Percentiles rank a stretch among this genome's conserved stretches.
Conservation (phyloP, 768 basidiomycete species). For the Leccinum ochraceum region DNA sequence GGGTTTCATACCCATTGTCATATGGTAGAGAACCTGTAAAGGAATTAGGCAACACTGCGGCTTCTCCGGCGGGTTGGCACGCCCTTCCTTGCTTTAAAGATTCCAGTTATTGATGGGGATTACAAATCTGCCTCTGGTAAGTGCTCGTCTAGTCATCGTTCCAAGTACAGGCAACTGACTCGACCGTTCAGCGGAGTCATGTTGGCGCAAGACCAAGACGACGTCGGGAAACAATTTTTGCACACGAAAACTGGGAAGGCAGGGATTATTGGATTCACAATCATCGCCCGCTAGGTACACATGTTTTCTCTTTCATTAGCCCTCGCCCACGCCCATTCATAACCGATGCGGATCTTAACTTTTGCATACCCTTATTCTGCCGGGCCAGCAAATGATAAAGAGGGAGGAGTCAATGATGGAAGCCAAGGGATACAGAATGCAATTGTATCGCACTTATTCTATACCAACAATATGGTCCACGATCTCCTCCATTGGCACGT, state of each 20-base stretch:
- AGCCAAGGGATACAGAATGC: constrained; percentile 84
- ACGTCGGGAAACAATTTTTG: constrained; percentile 90
- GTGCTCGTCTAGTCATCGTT: background rate
- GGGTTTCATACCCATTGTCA: constrained; percentile 6
- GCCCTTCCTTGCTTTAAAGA: constrained; percentile 71
- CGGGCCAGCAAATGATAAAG: constrained; percentile 45
- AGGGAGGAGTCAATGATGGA: constrained; percentile 57
- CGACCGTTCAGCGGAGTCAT: constrained; percentile 27
- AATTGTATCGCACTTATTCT: constrained; percentile 88
- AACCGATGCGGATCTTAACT: constrained; percentile 8
- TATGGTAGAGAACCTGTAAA: constrained; percentile 41
- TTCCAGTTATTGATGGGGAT: constrained; percentile 40
- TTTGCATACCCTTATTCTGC: constrained; percentile 82
- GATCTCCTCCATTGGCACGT: constrained; percentile 75
- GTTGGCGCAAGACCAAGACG: constrained; percentile 68
- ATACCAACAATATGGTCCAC: constrained; percentile 79
- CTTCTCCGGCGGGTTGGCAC: constrained; percentile 94
- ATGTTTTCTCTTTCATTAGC: background rate
- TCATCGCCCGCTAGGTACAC: constrained; percentile 66
- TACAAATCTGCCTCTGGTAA: constrained; percentile 10
- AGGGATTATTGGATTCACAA: constrained; percentile 62
- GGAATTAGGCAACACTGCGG: constrained; percentile 73
- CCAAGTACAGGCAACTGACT: background rate
- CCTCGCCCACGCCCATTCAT: background rate
- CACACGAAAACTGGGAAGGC: constrained; percentile 93